phyloP scores from a whole-genome alignment of 1,139 yeast species.

The Yamadazyma sp. region DNA sequence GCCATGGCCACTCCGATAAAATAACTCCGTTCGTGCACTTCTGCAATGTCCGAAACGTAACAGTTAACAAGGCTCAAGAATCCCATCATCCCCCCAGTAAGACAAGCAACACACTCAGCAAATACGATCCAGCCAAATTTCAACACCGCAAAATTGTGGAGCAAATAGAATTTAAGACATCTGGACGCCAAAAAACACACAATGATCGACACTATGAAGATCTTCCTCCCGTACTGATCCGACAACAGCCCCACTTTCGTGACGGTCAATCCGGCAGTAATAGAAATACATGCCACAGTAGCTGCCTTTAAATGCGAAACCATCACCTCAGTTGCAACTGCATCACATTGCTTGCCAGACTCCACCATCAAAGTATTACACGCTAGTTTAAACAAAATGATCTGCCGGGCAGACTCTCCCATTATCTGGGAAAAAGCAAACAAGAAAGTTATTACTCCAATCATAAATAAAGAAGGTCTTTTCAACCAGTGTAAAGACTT shows the following conservation, averaged over 20 bases:
- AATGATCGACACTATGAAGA: constrained; percentile 37
- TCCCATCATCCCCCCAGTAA: constrained; percentile 54
- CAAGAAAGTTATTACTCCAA: constrained; percentile 26
- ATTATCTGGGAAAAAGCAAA: constrained; percentile 25
- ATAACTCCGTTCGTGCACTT: constrained; percentile 51
- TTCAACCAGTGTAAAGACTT: constrained; percentile 33
- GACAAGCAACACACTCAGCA: constrained; percentile 39
- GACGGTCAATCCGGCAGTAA: constrained; percentile 34
- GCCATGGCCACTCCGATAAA: constrained; percentile 58
- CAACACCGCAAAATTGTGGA: constrained; percentile 29
- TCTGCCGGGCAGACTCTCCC: constrained; percentile 30
- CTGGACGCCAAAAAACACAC: constrained; percentile 25
- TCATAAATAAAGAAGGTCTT: constrained; percentile 33
- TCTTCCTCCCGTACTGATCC: constrained; percentile 63
- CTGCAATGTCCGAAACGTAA: constrained; percentile 66
- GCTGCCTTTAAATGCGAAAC: constrained; percentile 31
- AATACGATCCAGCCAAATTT: constrained; percentile 31
- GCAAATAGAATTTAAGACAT: constrained; percentile 24
- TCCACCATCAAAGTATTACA: constrained; percentile 27
- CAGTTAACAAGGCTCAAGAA: constrained; percentile 52
- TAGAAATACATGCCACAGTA: constrained; percentile 20
- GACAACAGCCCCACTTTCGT: constrained; percentile 56
- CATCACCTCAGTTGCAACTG: constrained; percentile 32
- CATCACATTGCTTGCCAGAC: constrained; percentile 25
- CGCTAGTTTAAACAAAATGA: constrained; percentile 31